phyloP scores from a whole-genome alignment of 331 rosid species.

The Erythrophleum ivorense region DNA sequence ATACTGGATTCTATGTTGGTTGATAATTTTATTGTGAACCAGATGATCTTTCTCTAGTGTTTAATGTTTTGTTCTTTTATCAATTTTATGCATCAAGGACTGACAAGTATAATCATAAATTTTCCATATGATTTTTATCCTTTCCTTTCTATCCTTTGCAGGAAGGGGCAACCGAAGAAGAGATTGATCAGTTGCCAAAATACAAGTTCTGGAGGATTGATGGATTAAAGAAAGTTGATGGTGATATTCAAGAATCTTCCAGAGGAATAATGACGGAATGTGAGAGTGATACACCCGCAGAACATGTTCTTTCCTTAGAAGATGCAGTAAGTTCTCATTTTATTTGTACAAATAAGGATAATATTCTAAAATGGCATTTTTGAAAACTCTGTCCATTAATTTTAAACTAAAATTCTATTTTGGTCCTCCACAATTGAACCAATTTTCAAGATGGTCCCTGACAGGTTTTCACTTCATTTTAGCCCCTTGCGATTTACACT shows the following conservation, averaged over 20 bases:
- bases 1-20: background rate
- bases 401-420: too few species aligned
- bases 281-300: constrained; percentile 48
- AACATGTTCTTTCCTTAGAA: constrained; percentile 58
- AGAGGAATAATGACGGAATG: constrained; percentile 70
- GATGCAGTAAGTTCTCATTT: constrained; percentile 24
- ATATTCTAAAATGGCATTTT: background rate
- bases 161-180: constrained; percentile 89
- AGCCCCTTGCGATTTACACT: too few species aligned
- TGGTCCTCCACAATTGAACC: too few species aligned
- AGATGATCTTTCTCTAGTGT: constrained; percentile 1
- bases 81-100: background rate
- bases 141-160: constrained; percentile 36
- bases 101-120: too few species aligned
- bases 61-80: background rate
- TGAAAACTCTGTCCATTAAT: background rate
- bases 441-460: too few species aligned
- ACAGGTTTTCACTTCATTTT: too few species aligned
- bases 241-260: constrained; percentile 55
- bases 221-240: constrained; percentile 27
- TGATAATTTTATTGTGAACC: background rate
- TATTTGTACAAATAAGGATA: constrained; percentile 21
- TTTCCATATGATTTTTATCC: constrained; percentile 6
- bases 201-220: constrained; percentile 55
- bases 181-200: constrained; percentile 76